These are phyloP conservation scores for Terana coerulea DNA, from an alignment of 768 basidiomycete genomes.

Conservation along the genomic window DNA sequence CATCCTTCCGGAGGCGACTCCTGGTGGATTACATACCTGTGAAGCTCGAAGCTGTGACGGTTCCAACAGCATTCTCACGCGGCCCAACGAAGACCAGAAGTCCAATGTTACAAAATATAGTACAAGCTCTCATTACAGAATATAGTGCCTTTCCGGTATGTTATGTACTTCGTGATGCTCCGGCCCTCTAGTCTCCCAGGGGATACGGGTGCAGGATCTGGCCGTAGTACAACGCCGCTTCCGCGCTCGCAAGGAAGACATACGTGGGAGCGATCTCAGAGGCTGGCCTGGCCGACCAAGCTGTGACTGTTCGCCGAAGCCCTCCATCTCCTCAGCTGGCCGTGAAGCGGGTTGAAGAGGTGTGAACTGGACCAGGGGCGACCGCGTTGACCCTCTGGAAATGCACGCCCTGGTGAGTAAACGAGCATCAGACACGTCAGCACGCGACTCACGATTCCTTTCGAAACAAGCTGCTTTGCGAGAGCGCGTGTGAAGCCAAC, in stretches of 20 bases:
- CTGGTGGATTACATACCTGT: no score
- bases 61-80: no score
- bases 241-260: constrained; percentile 46
- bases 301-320: constrained; percentile 44
- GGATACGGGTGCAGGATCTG: constrained; percentile 22
- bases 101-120: no score
- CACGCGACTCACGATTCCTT: constrained; percentile 56
- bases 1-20: no score
- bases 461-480: constrained; percentile 47
- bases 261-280: constrained; percentile 50
- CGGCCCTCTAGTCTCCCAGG: constrained; percentile 16
- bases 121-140: no score
- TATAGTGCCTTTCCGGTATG: no score
- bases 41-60: no score
- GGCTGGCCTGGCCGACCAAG: constrained; percentile 50
- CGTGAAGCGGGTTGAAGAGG: constrained; percentile 56
- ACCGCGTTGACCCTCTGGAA: constrained; percentile 17
- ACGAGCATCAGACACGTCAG: constrained; percentile 11
- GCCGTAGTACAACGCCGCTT: constrained; percentile 20
- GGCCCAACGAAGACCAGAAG: no score
- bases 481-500: constrained; percentile 53
- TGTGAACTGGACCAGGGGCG: constrained; percentile 53
- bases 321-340: constrained; percentile 52
- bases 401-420: neutral
- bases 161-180: no score